Percentiles rank a stretch among this genome's conserved stretches.
These are phyloP conservation scores for Solanum hybrid DNA, from an alignment of 305 asterid genomes.

Conservation along the genomic window DNA sequence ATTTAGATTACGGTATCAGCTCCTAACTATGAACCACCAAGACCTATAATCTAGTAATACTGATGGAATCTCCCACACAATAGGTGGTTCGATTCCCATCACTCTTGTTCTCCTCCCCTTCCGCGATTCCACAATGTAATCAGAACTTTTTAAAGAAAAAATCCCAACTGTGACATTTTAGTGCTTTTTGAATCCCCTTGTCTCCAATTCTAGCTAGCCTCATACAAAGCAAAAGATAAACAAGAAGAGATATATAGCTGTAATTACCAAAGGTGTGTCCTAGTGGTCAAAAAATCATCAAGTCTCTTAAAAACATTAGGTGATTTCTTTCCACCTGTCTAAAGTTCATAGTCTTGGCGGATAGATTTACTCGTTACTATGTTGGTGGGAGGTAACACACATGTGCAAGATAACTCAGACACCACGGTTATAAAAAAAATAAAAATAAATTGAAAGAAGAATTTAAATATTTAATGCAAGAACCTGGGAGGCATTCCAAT, in stretches of 20 bases:
- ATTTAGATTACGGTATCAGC: not conserved
- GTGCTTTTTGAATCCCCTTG: not conserved
- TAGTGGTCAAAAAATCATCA: not conserved
- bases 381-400: not conserved
- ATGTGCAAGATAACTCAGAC: not conserved
- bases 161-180: not conserved
- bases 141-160: not conserved
- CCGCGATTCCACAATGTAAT: not conserved
- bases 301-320: not conserved
- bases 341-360: not conserved
- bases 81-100: not conserved
- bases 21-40: not conserved
- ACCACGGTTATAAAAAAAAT: not conserved
- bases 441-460: not conserved
- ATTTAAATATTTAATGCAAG: not conserved
- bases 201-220: not conserved
- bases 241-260: not conserved
- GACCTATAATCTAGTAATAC: not conserved
- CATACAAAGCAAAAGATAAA: not conserved
- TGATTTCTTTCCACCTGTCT: not conserved
- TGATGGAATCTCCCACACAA: not conserved
- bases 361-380: not conserved
- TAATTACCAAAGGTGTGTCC: not conserved
- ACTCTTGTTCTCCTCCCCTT: not conserved
- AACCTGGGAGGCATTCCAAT: constrained; percentile 77